phyloP scores from a whole-genome alignment of 257 asterid species.

The Petunia axillaris region DNA sequence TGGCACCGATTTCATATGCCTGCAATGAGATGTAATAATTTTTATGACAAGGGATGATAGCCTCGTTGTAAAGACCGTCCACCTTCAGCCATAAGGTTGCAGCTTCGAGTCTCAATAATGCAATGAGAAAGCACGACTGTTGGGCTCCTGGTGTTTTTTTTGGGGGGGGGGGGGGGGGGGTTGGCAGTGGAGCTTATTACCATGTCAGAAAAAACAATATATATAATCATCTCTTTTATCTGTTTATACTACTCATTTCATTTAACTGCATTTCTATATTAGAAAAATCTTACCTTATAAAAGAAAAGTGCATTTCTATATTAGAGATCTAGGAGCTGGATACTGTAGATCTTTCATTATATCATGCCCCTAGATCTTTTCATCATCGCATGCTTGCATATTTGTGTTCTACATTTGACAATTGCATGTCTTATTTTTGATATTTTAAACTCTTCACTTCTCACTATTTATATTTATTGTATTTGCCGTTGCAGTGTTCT shows the following conservation, averaged over 20 bases:
- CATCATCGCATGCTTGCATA: slow-evolving; percentile 15
- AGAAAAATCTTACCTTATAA: neutral
- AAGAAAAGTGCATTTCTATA: neutral
- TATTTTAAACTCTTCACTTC: neutral
- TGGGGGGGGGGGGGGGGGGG: neutral
- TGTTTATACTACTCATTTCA: neutral
- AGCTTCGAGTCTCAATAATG: slow-evolving; percentile 10
- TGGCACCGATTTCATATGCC: neutral
- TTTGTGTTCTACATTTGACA: slow-evolving; percentile 12
- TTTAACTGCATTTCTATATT: neutral
- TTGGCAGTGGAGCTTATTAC: neutral
- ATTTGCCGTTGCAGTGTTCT: slow-evolving; percentile 63
- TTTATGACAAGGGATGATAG: neutral
- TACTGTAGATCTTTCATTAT: neutral
- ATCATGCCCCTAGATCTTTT: neutral
- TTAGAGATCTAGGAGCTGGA: neutral
- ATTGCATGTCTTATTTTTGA: neutral
- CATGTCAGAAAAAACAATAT: neutral
- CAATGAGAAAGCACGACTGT: neutral
- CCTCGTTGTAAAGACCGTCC: neutral
- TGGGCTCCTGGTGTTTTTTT: neutral
- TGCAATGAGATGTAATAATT: neutral
- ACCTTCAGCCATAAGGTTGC: neutral
- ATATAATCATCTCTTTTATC: neutral
- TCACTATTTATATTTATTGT: slow-evolving; percentile 3